Percentiles rank a stretch among this genome's conserved stretches.
Conservation (phyloP, 176 grass and related monocot genomes). For the Zizania latifolia region DNA sequence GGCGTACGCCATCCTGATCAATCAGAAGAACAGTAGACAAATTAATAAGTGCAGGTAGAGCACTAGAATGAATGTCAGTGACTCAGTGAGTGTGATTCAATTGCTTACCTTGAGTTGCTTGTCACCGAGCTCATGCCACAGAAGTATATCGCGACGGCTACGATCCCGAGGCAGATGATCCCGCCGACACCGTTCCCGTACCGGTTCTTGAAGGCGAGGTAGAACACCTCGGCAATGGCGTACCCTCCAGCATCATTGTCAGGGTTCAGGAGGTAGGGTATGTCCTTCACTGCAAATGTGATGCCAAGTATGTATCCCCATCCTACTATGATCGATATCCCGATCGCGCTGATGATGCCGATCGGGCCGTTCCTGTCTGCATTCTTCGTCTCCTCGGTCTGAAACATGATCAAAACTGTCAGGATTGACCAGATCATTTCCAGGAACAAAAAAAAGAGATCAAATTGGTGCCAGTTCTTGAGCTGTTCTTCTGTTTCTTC, state of each 20-base stretch:
- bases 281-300: slow-evolving; percentile 75
- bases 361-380: slow-evolving; percentile 74
- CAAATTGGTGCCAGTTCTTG: not conserved
- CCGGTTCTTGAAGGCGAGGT: slow-evolving; percentile 69
- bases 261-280: slow-evolving; percentile 56
- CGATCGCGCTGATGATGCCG: slow-evolving; percentile 81
- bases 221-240: slow-evolving; percentile 77
- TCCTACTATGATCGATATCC: slow-evolving; percentile 61
- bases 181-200: slow-evolving; percentile 67
- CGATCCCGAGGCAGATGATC: slow-evolving; percentile 68
- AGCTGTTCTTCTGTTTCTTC: not conserved
- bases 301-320: slow-evolving; percentile 84
- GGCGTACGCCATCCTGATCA: slow-evolving; percentile 74
- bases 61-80: too few relatives aligned
- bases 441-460: not conserved
- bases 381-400: slow-evolving; percentile 88
- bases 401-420: not conserved
- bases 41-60: not conserved
- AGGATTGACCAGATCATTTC: not conserved
- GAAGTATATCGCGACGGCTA: slow-evolving; percentile 69
- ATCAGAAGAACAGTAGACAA: not conserved
- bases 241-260: slow-evolving; percentile 87
- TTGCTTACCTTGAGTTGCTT: slow-evolving; percentile 69
- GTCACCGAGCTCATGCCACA: slow-evolving; percentile 81
- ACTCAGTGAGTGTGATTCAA: too few relatives aligned